Percentiles rank a stretch among this genome's conserved stretches.
Evolutionary conservation across 805 yeast genomes (phyloP).

Genomic region (Candida ulmi): DNA sequence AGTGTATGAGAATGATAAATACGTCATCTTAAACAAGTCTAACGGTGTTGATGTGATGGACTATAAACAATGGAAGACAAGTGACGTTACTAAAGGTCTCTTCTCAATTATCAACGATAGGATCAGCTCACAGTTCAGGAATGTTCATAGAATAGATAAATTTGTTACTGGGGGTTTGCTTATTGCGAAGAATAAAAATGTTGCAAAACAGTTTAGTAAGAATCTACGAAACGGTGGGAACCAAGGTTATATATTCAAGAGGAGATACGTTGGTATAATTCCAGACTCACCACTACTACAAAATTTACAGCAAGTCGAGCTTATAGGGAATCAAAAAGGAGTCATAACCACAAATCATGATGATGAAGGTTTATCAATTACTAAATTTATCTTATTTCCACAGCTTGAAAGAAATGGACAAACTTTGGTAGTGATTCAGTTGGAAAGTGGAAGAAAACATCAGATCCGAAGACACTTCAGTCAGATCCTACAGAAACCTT

Average conservation of each 20-base stretch:
- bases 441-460: conserved; percentile 35
- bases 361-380: conserved; percentile 3
- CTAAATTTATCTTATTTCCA: conserved; percentile 11
- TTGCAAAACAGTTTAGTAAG: conserved; percentile 28
- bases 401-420: conserved; percentile 11
- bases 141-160: conserved; percentile 34
- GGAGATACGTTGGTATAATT: conserved; percentile 31
- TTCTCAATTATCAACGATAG: conserved; percentile 4
- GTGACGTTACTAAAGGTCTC: conserved; percentile 5
- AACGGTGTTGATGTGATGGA: conserved; percentile 29
- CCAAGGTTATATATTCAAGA: conserved; percentile 26
- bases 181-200: conserved; percentile 27
- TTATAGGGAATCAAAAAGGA: not conserved
- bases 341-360: conserved; percentile 1
- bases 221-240: conserved; percentile 30
- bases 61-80: conserved; percentile 14
- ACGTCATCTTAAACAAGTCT: conserved; percentile 28
- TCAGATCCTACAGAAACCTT: conserved; percentile 19
- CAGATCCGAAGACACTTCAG: conserved; percentile 32
- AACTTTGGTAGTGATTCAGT: conserved; percentile 24
- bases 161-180: conserved; percentile 37
- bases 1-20: conserved; percentile 3
- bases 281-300: not conserved
- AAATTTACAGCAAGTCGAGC: no score
- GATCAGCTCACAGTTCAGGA: conserved; percentile 16